These are phyloP conservation scores for Trichophyton benhamiae DNA, from an alignment of 2,329 filamentous ascomycete species.

Conservation along the genomic window DNA sequence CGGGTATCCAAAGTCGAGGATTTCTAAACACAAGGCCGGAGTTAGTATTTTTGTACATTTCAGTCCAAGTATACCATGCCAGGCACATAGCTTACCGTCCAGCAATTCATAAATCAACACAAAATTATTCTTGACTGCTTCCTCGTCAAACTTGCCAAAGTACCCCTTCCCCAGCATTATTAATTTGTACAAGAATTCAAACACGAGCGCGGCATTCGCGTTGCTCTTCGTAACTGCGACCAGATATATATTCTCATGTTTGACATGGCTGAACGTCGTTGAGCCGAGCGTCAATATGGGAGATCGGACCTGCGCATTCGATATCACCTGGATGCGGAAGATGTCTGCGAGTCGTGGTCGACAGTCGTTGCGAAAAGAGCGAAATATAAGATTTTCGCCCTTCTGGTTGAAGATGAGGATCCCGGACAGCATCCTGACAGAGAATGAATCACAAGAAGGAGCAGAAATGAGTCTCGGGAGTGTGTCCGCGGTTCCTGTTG, in stretches of 20 bases:
- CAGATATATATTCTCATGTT: conserved; percentile 97
- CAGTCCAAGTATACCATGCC: neutral
- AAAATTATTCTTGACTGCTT: conserved; percentile 99
- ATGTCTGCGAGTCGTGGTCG: conserved; percentile 94
- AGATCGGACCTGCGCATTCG: conserved; percentile 91
- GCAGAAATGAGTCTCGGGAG: neutral
- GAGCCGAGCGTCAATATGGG: conserved; percentile 94
- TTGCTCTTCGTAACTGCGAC: conserved; percentile 98
- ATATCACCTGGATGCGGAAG: conserved; percentile 99
- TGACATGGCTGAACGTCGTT: conserved; percentile 98
- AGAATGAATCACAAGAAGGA: neutral
- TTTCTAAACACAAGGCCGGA: conserved; percentile 48
- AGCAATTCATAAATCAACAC: conserved; percentile 94
- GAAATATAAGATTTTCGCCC: conserved; percentile 98
- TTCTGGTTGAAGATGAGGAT: conserved; percentile 99
- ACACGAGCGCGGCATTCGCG: conserved; percentile 93
- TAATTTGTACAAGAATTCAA: conserved; percentile 92
- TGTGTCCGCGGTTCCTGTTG: neutral
- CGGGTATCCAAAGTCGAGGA: conserved; percentile 51
- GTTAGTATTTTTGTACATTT: neutral
- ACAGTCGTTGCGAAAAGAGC: conserved; percentile 96
- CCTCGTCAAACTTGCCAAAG: conserved; percentile 98
- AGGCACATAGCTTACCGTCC: conserved; percentile 50
- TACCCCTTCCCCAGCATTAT: conserved; percentile 86
- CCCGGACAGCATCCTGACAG: conserved; percentile 72